phyloP scores from a whole-genome alignment of 2,329 filamentous ascomycete species.

The Aspergillus quadricinctus region DNA sequence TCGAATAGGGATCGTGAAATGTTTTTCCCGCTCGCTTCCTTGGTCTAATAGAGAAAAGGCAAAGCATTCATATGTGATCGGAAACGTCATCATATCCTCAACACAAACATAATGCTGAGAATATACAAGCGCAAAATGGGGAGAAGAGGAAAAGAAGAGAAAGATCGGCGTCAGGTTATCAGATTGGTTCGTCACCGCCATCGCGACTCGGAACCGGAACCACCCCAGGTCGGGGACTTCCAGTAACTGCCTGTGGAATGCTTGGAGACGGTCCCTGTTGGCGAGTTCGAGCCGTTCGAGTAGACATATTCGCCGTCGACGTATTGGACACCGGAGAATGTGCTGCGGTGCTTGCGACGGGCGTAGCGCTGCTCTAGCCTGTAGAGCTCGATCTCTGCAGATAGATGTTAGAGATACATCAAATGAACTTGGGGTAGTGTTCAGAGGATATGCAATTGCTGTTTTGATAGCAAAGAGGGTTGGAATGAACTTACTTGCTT shows the following conservation, averaged over 20 bases:
- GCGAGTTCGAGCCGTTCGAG: constrained; percentile 38
- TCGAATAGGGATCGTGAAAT: constrained; percentile 7
- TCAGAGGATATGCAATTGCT: not conserved
- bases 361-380: constrained; percentile 94
- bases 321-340: constrained; percentile 85
- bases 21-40: constrained; percentile 7
- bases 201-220: constrained; percentile 25
- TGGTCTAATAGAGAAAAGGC: constrained; percentile 6
- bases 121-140: constrained; percentile 9
- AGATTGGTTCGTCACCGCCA: constrained; percentile 18
- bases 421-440: not conserved
- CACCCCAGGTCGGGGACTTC: constrained; percentile 28
- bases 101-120: constrained; percentile 20
- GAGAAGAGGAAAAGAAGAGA: constrained; percentile 1
- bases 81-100: constrained; percentile 16
- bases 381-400: constrained; percentile 75
- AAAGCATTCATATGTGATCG: constrained; percentile 5
- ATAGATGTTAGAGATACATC: constrained; percentile 6
- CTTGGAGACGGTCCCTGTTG: constrained; percentile 37
- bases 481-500: constrained; percentile 42
- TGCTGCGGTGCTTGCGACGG: constrained; percentile 81
- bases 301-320: constrained; percentile 95
- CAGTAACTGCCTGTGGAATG: constrained; percentile 33
- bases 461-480: not conserved
- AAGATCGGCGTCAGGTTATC: constrained; percentile 1